Conservation (phyloP, 2,329 filamentous ascomycete species). For the Microthyrium microscopicum region DNA sequence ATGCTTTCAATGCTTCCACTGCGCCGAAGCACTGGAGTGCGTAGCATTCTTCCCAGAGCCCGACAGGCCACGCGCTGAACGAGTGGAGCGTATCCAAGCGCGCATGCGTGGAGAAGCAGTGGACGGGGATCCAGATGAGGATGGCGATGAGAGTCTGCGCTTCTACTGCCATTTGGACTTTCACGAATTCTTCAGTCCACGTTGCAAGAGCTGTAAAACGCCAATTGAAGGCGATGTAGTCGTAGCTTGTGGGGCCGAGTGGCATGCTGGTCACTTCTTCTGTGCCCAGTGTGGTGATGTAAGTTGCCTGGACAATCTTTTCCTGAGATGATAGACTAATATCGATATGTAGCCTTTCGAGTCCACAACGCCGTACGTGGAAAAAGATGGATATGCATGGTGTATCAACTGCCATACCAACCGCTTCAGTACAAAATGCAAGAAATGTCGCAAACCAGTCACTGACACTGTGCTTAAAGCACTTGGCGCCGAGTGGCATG, state of each 20-base stretch:
- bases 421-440: constrained; percentile 77
- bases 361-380: constrained; percentile 62
- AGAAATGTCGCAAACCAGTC: constrained; percentile 67
- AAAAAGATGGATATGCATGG: constrained; percentile 97
- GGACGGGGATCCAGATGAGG: constrained; percentile 41
- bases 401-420: constrained; percentile 87
- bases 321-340: neutral
- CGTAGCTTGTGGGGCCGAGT: constrained; percentile 84
- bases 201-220: constrained; percentile 91
- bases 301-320: constrained; percentile 12
- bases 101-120: constrained; percentile 42
- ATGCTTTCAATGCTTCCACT: constrained; percentile 82
- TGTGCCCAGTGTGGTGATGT: constrained; percentile 91
- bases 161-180: constrained; percentile 99
- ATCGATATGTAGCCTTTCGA: constrained; percentile 34
- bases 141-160: constrained; percentile 46
- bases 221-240: constrained; percentile 93
- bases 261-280: constrained; percentile 97
- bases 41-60: constrained; percentile 95
- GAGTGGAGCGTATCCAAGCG: constrained; percentile 54
- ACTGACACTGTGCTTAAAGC: constrained; percentile 82
- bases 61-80: constrained; percentile 48
- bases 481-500: constrained; percentile 85
- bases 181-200: constrained; percentile 83
- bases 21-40: constrained; percentile 75